Conservation (phyloP, 192 early-diverging fungal genomes). For the Fimicolochytrium jonesii region DNA sequence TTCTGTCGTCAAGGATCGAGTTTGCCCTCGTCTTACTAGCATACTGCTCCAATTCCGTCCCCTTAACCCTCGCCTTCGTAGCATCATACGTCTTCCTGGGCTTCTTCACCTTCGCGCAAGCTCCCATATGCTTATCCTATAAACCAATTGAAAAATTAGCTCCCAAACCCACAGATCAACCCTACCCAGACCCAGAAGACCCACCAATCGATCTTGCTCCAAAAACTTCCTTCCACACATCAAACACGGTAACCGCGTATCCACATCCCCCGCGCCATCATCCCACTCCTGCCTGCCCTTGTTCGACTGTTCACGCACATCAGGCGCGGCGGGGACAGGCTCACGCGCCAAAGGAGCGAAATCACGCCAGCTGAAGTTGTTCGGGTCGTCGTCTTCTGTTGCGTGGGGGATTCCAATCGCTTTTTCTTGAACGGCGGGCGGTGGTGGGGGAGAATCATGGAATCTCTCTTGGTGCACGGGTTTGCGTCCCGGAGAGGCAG, state of each 20-base stretch:
- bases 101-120: constrained; percentile 40
- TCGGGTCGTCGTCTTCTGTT: no score
- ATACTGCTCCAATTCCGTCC: constrained; percentile 54
- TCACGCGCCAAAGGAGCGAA: no score
- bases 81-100: constrained; percentile 47
- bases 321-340: neutral
- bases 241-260: constrained; percentile 29
- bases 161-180: no score
- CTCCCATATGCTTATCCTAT: constrained; percentile 41
- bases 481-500: no score
- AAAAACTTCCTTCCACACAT: constrained; percentile 46
- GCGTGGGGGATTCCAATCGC: no score
- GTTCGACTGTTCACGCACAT: neutral
- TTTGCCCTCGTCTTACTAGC: neutral
- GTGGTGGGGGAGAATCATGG: no score
- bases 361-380: no score
- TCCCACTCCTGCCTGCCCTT: constrained; percentile 7
- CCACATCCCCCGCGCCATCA: neutral
- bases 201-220: constrained; percentile 40
- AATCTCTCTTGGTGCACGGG: no score
- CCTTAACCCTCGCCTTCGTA: constrained; percentile 40
- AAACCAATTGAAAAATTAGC: neutral
- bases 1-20: neutral
- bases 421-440: no score
- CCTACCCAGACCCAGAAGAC: no score